Evolutionary conservation across 139 green algal genomes (phyloP).

Genomic region (Chlamydomonas schloesseri): DNA sequence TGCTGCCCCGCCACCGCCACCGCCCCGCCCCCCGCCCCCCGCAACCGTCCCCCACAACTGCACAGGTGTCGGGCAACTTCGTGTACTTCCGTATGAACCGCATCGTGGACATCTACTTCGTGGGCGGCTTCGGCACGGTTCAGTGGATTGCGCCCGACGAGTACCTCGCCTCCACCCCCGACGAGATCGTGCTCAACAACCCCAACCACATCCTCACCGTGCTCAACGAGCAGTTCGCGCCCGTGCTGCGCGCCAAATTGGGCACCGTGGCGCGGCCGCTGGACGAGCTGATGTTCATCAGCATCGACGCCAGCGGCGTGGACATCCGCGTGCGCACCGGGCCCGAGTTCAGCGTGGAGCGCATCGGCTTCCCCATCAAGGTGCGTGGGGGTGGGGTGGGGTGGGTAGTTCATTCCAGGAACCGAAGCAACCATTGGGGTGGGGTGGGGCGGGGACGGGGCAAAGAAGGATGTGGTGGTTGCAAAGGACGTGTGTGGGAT

Average conservation of each 20-base stretch:
- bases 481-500: neutral
- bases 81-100: slow-evolving; percentile 94
- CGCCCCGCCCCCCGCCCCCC: too few species aligned
- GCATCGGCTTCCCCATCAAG: slow-evolving; percentile 76
- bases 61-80: slow-evolving; percentile 69
- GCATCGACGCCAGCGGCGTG: slow-evolving; percentile 89
- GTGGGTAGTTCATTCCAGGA: too few species aligned
- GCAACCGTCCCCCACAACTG: too few species aligned
- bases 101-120: slow-evolving; percentile 99
- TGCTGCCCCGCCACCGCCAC: too few species aligned
- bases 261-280: slow-evolving; percentile 26
- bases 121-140: slow-evolving; percentile 80
- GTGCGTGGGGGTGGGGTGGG: neutral
- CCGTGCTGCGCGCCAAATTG: slow-evolving; percentile 71
- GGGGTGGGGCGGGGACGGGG: neutral
- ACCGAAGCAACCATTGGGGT: too few species aligned
- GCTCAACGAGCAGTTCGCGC: slow-evolving; percentile 77
- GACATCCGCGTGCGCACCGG: slow-evolving; percentile 88
- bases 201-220: slow-evolving; percentile 73
- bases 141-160: slow-evolving; percentile 93
- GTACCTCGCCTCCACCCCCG: slow-evolving; percentile 85
- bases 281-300: slow-evolving; percentile 90
- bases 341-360: slow-evolving; percentile 85
- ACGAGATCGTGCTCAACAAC: slow-evolving; percentile 76
- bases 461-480: neutral